Base-by-base conservation (phyloP, 2,329 filamentous ascomycete species). In the Capronia epimyces region DNA sequence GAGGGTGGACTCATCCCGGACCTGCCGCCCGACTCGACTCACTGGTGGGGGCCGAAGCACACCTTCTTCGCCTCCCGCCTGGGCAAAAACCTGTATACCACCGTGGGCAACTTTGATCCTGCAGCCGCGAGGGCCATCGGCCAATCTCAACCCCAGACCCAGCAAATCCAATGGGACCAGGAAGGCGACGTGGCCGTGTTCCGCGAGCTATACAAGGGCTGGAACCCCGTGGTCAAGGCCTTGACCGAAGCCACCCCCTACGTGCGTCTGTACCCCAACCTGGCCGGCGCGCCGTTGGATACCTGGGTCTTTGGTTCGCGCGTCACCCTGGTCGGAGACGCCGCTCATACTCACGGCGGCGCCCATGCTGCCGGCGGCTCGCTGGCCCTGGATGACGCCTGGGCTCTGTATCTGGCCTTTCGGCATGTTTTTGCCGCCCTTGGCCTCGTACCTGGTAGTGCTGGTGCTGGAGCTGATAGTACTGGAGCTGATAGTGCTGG, bases 21-120 rank as follows among this genome's bases (percentile, higher is more conserved):
- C 36, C 56, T 73, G 21, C 69, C 63, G 2, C 61, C 69, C 20
- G 72, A 75, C 53, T 72, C 73, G 1, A 66, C 66, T 5, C 74
- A 76, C 52, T 66, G 64, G 64, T 74, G 71, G 71, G 70, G 69
- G 0, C 69, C 68, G 0, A 65, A 67, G 18, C 63, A 71, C 32
- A 70, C 67, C 15, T 68, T 75, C 25, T 75, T 75, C 50, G 64
- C 72, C 8, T 74, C 71, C 21, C 65, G 62, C 18, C 63, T 76
- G 1, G 71, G 71, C 59, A 60, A 59, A 25, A 66, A 62, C 12
- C 64, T 73, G 2, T 76, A 71, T 52, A 73, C 72, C 1, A 66
- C 72, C 5, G 73, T 75, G 1, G 71, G 66, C 1, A 70, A 69
- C 3, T 66, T 44, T 36, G 52, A 56, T 48, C 53, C 53, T 9